Base-by-base conservation (phyloP, 2,329 filamentous ascomycete species). In the Hypomyces rosellus region DNA sequence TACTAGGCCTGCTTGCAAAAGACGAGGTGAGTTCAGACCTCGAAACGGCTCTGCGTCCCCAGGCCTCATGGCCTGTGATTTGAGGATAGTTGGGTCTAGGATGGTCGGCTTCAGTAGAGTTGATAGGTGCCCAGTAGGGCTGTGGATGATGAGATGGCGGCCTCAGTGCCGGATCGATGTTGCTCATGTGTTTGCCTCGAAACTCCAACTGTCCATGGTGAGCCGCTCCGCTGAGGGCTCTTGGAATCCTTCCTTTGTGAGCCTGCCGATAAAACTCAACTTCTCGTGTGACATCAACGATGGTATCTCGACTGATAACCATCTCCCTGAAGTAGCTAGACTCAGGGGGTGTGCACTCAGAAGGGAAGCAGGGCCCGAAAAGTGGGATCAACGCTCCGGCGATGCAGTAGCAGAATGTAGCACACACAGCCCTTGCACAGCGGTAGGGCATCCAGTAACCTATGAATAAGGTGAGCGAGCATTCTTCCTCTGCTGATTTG, bases 371-470 rank as follows among this genome's bases (percentile, higher is more conserved):
- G 12, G 83, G 79, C 0, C 93, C 93, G 65, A 99, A 99, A 53
- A 99, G 76, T 5, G 93, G 93, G 8, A 93, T 93, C 49, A 99
- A 72, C 0, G 88, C 91, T 51, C 85, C 85, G 13, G 92, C 85
- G 54, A 99, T 95, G 34, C 80, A 73, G 65, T 85, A 83, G 70
- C 92, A 97, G 66, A 97, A 97, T 1, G 88, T 96, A 4, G 88
- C 81, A 61, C 91, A 95, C 46, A 99, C 74, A 11, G 89, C 90
- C 68, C 81, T 86, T 43, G 93, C 93, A 58, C 90, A 95, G 37
- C 81, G 73, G 61, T 85, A 97, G 2, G 92, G 92, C 80, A 97
- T 89, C 93, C 93, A 99, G 69, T 97, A 99, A 34, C 93, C 90
- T 95, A 41, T 11, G 6, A 53, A 22, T 37, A n/a, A n/a, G 55